Conservation (phyloP, 1,284 basidiomycete species). For the Takashimella koratensis region DNA sequence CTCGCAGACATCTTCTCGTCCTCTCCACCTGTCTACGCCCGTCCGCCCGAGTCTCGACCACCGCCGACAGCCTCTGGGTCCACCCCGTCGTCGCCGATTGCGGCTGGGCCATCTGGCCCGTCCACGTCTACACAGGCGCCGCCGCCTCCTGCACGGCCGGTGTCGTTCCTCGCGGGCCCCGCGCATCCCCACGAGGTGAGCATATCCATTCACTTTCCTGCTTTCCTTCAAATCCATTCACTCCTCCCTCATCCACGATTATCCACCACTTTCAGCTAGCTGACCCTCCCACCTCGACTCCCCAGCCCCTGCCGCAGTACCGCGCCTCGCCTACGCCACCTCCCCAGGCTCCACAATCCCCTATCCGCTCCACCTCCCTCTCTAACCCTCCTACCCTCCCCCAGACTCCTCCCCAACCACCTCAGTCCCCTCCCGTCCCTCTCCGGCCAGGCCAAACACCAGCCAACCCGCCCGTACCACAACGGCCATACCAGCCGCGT, state of each 20-base stretch:
- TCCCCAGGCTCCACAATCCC: slow-evolving; percentile 10
- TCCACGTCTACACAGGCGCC: slow-evolving; percentile 14
- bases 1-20: slow-evolving; percentile 66
- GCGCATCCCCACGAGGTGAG: background rate
- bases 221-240: no score
- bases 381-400: background rate
- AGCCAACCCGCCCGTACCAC: slow-evolving; percentile 15
- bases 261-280: no score
- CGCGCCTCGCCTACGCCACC: slow-evolving; percentile 30
- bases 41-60: slow-evolving; percentile 52
- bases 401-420: background rate
- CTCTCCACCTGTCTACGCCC: slow-evolving; percentile 87
- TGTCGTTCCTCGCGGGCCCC: background rate
- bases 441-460: slow-evolving; percentile 17
- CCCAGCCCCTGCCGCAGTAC: slow-evolving; percentile 31
- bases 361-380: background rate
- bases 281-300: no score
- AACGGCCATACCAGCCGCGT: slow-evolving; percentile 9
- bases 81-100: background rate
- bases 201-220: no score
- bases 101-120: slow-evolving; percentile 3
- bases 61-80: background rate
- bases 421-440: slow-evolving; percentile 22
- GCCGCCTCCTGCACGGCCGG: slow-evolving; percentile 30
- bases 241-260: no score